Evolutionary conservation across 345 rosid species (phyloP).

Genomic region (Bruguiera sexangula): DNA sequence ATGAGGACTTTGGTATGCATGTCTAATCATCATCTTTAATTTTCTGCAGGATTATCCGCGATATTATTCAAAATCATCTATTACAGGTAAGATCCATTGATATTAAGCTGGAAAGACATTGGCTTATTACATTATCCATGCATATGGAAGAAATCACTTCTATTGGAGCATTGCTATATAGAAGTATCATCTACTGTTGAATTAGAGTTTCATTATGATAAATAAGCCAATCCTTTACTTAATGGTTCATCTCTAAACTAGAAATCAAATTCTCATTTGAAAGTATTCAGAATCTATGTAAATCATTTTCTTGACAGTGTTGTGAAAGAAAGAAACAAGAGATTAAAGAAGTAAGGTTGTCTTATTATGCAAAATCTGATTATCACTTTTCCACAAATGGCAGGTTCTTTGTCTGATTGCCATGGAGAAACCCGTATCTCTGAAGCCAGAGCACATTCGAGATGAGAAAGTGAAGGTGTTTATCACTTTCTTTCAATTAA

Average conservation of each 20-base stretch:
- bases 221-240: too few relatives aligned
- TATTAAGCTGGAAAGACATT: constrained; percentile 5
- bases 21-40: constrained; percentile 16
- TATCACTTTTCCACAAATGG: constrained; percentile 17
- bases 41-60: constrained; percentile 84
- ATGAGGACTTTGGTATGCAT: background rate
- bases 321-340: background rate
- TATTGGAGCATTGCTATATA: background rate
- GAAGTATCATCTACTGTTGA: background rate
- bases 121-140: background rate
- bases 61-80: constrained; percentile 94
- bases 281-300: background rate
- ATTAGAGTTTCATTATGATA: background rate
- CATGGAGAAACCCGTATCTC: constrained; percentile 97
- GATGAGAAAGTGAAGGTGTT: constrained; percentile 98
- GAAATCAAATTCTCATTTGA: background rate
- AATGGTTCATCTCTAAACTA: background rate
- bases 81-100: constrained; percentile 60
- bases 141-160: background rate
- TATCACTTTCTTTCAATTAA: background rate
- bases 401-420: constrained; percentile 94
- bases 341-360: background rate
- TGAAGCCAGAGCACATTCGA: constrained; percentile 95
- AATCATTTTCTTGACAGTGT: background rate
- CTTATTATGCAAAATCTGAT: background rate